phyloP scores from a whole-genome alignment of 495 filamentous ascomycete species.

The Penicillium ucsense region DNA sequence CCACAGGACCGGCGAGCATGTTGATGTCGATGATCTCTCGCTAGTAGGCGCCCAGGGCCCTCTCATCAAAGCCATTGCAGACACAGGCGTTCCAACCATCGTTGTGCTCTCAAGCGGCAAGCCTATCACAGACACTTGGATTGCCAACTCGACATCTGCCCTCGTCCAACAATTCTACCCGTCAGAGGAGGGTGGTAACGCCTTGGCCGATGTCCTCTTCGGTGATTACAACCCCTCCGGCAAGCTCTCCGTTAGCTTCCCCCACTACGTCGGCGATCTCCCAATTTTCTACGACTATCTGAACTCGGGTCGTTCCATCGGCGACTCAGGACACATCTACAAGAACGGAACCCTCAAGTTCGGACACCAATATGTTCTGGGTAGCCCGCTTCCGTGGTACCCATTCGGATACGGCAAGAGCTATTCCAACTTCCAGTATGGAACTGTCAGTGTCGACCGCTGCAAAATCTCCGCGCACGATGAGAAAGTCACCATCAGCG shows the following conservation, averaged over 20 bases:
- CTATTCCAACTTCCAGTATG: slow-evolving; percentile 54
- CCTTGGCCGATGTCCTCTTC: slow-evolving; percentile 58
- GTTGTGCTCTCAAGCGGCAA: slow-evolving; percentile 63
- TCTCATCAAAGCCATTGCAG: slow-evolving; percentile 52
- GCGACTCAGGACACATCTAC: slow-evolving; percentile 37
- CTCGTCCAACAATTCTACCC: slow-evolving; percentile 66
- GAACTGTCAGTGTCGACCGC: slow-evolving; percentile 35
- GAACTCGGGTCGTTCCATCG: slow-evolving; percentile 48
- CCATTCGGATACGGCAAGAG: slow-evolving; percentile 61
- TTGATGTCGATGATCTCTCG: slow-evolving; percentile 50
- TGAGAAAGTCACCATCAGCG: slow-evolving; percentile 35
- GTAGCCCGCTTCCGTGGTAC: slow-evolving; percentile 46
- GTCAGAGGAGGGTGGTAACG: slow-evolving; percentile 51
- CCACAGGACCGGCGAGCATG: slow-evolving; percentile 57
- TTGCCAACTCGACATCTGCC: slow-evolving; percentile 47
- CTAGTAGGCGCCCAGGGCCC: slow-evolving; percentile 62
- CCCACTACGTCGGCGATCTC: slow-evolving; percentile 51
- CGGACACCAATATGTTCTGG: slow-evolving; percentile 56
- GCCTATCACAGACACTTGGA: slow-evolving; percentile 60
- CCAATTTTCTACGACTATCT: slow-evolving; percentile 64
- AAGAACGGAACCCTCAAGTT: slow-evolving; percentile 53
- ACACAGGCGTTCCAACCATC: slow-evolving; percentile 56
- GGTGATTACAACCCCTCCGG: slow-evolving; percentile 57
- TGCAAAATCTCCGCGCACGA: slow-evolving; percentile 32
- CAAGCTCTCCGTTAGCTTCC: slow-evolving; percentile 60